Evolutionary conservation across 78 protist species (phyloP).

Genomic region (Cavenderia fasciculata): DNA sequence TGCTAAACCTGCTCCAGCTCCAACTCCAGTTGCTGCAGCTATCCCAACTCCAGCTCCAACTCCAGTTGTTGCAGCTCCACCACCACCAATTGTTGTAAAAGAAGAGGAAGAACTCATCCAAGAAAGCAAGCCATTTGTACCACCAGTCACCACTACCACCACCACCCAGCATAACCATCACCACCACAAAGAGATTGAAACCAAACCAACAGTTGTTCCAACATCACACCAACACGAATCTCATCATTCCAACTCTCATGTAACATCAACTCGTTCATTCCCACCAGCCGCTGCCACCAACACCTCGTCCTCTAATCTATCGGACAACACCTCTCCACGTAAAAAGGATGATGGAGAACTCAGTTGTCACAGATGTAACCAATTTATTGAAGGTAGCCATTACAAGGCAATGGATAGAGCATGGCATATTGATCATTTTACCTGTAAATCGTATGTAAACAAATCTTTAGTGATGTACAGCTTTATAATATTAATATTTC

Average conservation of each 20-base stretch:
- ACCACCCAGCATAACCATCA: background rate
- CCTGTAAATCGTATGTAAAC: constrained; percentile 19
- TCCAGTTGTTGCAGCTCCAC: background rate
- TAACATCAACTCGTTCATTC: background rate
- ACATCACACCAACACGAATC: background rate
- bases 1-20: background rate
- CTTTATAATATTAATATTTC: too few relatives aligned
- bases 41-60: constrained; percentile 15
- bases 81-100: background rate
- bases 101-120: background rate
- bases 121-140: background rate
- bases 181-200: background rate
- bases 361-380: constrained; percentile 32
- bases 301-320: background rate
- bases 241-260: too few relatives aligned
- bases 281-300: background rate
- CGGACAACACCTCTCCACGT: background rate
- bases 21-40: constrained; percentile 33
- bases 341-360: background rate
- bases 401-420: constrained; percentile 69
- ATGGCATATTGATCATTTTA: constrained; percentile 72
- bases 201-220: background rate
- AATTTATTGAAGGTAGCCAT: constrained; percentile 52
- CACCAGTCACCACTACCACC: background rate
- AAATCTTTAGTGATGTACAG: too few relatives aligned